Evolutionary conservation across 2,329 filamentous ascomycete genomes (phyloP), one percentile per base, ranked within the genome.

Genomic region (Penicillium sp.): DNA sequence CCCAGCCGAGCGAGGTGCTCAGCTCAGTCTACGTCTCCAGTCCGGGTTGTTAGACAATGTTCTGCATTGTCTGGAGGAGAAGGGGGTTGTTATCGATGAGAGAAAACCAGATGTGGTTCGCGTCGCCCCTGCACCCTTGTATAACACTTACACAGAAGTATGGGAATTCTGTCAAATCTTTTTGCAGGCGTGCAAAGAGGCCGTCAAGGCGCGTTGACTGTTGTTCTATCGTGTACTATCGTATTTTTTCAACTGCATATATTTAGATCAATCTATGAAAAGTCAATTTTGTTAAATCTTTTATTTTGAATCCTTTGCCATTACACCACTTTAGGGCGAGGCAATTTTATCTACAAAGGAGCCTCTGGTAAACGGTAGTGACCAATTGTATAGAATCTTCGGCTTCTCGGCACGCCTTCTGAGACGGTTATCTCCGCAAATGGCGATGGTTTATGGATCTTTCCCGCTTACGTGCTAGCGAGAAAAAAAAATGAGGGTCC

Each of bases 51-150:
- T 96, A 54, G 90, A 93, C n/a, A 70, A 70, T 7, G 84, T 95
- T 2, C 81, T 85, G 58, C 76, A 79, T 43, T 81, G 80, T 29
- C 72, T 96, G 29, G 84, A 90, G 64, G 81, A 84, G 13, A 82
- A 84, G 2, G 89, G 88, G 1, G 86, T 94, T 2, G 83, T 95
- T 1, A 86, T 90, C 38, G 92, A 96, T 70, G 89, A 94, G 80
- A 81, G 92, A 58, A 90, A 90, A 72, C 92, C 92, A 1, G 87
- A 92, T 70, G 92, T 96, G 16, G 87, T 96, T 50, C 81, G 92
- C 2, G 86, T 95, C 1, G 91, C 92, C 2, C 92, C 92, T 1
- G 88, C 89, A 41, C 91, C 92, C 9, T 72, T 96, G 63, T 96
- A 96, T 75, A 93, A 93, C 68, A 85, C 83, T 0, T 95, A 90